Percentiles rank a stretch among this genome's conserved stretches.
Evolutionary conservation across 2,329 filamentous ascomycete genomes (phyloP).

Genomic region (Akanthomyces uredinophilus): DNA sequence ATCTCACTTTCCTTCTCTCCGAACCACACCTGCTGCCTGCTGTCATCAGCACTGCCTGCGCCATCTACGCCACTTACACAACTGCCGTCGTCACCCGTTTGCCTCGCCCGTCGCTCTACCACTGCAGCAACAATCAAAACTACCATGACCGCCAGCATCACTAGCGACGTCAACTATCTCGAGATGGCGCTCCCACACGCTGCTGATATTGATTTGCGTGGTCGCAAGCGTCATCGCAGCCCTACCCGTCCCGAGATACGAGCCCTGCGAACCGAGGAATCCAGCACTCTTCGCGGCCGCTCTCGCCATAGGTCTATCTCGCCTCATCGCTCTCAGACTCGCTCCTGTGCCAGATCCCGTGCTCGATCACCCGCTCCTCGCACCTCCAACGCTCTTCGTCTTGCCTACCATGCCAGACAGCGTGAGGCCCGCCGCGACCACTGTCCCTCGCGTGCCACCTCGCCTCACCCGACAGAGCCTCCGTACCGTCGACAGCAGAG

Average conservation of each 20-base stretch:
- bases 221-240: conserved; percentile 37
- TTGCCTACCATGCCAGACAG: conserved; percentile 35
- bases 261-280: conserved; percentile 33
- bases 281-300: conserved; percentile 38
- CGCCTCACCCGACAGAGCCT: conserved; percentile 28
- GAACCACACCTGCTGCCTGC: background rate
- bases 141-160: conserved; percentile 1
- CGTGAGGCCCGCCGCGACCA: conserved; percentile 39
- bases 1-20: background rate
- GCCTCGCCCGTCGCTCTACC: background rate
- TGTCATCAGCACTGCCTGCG: background rate
- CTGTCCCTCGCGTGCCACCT: conserved; percentile 35
- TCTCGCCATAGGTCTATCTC: conserved; percentile 37
- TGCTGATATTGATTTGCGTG: conserved; percentile 23
- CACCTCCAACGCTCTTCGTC: conserved; percentile 38
- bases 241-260: conserved; percentile 29
- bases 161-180: conserved; percentile 7
- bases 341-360: conserved; percentile 30
- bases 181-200: background rate
- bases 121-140: background rate
- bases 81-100: background rate
- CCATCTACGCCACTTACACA: conserved; percentile 11
- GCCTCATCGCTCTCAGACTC: conserved; percentile 24
- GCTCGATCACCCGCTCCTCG: conserved; percentile 27
- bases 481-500: conserved; percentile 32